Percentiles rank a stretch among this genome's conserved stretches.
phyloP scores from a whole-genome alignment of 306 rosid species.

The Pterocarpus santalinus region DNA sequence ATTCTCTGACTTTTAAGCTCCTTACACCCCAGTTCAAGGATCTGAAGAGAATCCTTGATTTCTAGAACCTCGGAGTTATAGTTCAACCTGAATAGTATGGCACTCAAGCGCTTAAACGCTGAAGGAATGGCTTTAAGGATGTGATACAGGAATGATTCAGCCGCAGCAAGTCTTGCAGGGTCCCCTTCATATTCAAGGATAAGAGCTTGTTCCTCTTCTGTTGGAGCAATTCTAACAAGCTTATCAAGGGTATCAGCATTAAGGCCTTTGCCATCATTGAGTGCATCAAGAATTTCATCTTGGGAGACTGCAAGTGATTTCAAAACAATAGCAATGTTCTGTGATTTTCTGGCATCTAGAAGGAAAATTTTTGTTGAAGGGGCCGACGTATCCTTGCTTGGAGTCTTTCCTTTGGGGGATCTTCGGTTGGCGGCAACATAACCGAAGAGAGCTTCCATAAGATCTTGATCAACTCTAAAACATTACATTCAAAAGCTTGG shows the following conservation, averaged over 20 bases:
- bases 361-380: conserved; percentile 50
- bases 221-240: conserved; percentile 68
- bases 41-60: conserved; percentile 61
- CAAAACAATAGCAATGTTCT: conserved; percentile 77
- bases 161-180: conserved; percentile 66
- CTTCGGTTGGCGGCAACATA: conserved; percentile 68
- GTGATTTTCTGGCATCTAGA: conserved; percentile 73
- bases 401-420: conserved; percentile 58
- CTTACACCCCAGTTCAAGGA: conserved; percentile 72
- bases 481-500: conserved; percentile 13
- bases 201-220: conserved; percentile 67
- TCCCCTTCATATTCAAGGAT: conserved; percentile 69
- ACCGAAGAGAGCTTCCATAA: conserved; percentile 94
- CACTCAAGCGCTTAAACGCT: conserved; percentile 70
- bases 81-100: conserved; percentile 74
- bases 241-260: conserved; percentile 70
- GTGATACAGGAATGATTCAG: conserved; percentile 71
- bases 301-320: conserved; percentile 65
- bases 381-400: conserved; percentile 32
- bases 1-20: conserved; percentile 73
- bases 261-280: conserved; percentile 73
- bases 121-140: conserved; percentile 75
- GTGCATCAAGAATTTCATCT: conserved; percentile 63
- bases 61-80: conserved; percentile 58
- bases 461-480: conserved; percentile 78